These are phyloP conservation scores for Gossypium arboreum DNA, from an alignment of 345 rosid genomes.

Conservation along the genomic window DNA sequence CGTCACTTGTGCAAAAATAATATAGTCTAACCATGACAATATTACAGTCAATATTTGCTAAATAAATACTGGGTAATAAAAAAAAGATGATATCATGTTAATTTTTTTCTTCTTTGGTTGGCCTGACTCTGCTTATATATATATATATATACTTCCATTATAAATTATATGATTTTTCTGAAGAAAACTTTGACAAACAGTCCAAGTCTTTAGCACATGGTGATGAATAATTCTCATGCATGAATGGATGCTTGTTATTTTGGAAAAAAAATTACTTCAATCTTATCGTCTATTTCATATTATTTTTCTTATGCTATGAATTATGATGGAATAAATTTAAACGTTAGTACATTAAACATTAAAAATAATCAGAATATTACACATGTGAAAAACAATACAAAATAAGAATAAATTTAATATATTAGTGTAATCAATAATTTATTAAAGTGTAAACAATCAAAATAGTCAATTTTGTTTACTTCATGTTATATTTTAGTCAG, in stretches of 20 bases:
- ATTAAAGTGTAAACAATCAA: too few relatives aligned
- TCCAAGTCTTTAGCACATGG: background rate
- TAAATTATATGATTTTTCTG: background rate
- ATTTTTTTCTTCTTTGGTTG: background rate
- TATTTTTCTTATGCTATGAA: background rate
- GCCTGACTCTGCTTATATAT: constrained; percentile 3
- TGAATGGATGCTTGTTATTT: background rate
- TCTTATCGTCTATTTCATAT: background rate
- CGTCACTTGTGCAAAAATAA: background rate
- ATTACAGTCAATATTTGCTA: background rate
- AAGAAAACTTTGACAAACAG: background rate
- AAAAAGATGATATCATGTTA: background rate
- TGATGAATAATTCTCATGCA: background rate
- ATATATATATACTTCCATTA: background rate
- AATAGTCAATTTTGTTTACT: too few relatives aligned
- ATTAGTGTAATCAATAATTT: too few relatives aligned
- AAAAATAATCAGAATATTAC: background rate
- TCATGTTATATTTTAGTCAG: too few relatives aligned
- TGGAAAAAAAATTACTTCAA: background rate
- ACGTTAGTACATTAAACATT: background rate
- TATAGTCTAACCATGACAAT: background rate
- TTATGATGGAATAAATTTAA: background rate
- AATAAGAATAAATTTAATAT: too few relatives aligned
- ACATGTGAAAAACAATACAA: too few relatives aligned
- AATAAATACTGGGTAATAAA: background rate